Base-by-base conservation (phyloP, 1,139 yeast genomes). In the Candida labiduridarum region DNA sequence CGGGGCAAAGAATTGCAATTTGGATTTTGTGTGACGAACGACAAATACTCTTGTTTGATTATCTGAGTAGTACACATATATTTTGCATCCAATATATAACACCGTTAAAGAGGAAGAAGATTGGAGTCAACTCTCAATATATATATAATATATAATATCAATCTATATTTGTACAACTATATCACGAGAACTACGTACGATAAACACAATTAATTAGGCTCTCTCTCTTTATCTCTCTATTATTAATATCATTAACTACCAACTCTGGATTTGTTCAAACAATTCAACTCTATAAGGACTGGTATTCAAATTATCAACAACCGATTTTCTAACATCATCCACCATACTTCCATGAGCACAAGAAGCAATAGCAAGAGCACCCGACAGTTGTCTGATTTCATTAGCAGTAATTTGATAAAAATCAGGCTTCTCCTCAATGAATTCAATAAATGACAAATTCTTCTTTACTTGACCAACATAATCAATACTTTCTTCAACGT, bases 301-400 rank as follows among this genome's bases (percentile, higher is more conserved):
- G 25, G 59, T 58, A 40, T 59, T 58, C 52, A 75, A 63, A 54
- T 67, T 65, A 47, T 66, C 59, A 25, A 62, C 69, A 16, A 74
- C 64, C 0, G 68, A 59, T 46, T 59, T 63, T 65, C 79, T 70
- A 44, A 69, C 59, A 15, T 65, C 73, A 58, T 74, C 79, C 39
- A 70, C 76, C 67, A 73, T 69, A n/a, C 70, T 55, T 10, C 69
- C 69, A 57, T 74, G 79, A 30, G 78, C 78, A 66, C 79, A 74
- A 1, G 77, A 62, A 36, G 69, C 67, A 53, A 74, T 59, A 0
- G 74, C 78, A 52, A 71, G 58, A 3, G 76, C 60, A 4, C 76
- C 76, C 15, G 54, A 51, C 30, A 66, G 48, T 41, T 63, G 56
- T 40, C 58, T 46, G 30, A 80, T 65, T 44, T 73, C 79, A 4